phyloP scores from a whole-genome alignment of 2,329 filamentous ascomycete genomes.

The Penicillium paneum region DNA sequence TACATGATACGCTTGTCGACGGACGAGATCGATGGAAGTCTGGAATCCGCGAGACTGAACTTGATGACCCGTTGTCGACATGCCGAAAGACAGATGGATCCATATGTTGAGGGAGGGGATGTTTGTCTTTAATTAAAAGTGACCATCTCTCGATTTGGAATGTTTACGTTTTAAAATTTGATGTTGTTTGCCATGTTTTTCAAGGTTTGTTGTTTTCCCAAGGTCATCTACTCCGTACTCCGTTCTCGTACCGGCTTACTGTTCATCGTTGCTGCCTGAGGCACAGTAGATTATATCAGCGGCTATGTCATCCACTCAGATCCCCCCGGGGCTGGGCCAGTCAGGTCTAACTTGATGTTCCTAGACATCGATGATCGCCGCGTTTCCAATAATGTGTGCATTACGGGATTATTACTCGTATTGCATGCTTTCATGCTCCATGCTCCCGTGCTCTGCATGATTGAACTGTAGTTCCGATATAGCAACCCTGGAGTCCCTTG shows the following conservation, averaged over 20 bases:
- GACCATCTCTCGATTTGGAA: neutral
- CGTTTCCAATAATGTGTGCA: neutral
- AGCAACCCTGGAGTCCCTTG: neutral
- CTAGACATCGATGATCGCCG: constrained; percentile 1
- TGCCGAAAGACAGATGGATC: constrained; percentile 14
- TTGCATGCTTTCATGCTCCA: neutral
- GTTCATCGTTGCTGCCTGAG: neutral
- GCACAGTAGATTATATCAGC: neutral
- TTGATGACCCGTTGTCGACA: constrained; percentile 27
- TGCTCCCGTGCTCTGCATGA: neutral
- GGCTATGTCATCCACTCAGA: neutral
- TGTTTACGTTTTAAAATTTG: neutral
- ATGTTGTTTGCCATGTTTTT: neutral
- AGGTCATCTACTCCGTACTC: neutral
- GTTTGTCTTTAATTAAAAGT: neutral
- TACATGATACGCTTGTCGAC: constrained; percentile 41
- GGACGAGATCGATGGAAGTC: constrained; percentile 44
- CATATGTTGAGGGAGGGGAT: neutral
- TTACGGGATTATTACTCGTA: neutral
- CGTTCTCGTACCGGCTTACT: too few species aligned
- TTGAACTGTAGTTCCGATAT: constrained; percentile 1
- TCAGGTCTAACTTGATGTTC: neutral
- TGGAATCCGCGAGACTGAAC: constrained; percentile 53
- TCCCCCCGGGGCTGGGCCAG: neutral
- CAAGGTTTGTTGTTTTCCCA: neutral